Conservation (phyloP, 371 early-diverging fungal genomes). For the Funneliformis caledonium region DNA sequence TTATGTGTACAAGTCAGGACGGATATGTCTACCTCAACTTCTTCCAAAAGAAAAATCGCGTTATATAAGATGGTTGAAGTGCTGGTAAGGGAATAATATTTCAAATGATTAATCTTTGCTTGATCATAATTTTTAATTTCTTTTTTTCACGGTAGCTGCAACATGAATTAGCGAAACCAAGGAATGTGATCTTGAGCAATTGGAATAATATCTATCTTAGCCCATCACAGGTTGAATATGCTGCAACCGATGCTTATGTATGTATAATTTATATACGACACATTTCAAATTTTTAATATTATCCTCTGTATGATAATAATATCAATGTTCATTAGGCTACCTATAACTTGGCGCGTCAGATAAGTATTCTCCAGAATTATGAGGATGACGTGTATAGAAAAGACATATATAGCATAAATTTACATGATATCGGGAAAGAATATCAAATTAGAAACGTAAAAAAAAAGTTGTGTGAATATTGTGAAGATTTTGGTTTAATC, state of each 20-base stretch:
- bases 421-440: background rate
- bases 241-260: slow-evolving; percentile 67
- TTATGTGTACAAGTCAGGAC: slow-evolving; percentile 47
- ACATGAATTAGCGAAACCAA: slow-evolving; percentile 51
- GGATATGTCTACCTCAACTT: slow-evolving; percentile 48
- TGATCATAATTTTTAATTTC: background rate
- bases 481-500: background rate
- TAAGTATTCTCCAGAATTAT: background rate
- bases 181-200: slow-evolving; percentile 52
- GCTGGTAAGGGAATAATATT: slow-evolving; percentile 48
- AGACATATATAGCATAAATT: background rate
- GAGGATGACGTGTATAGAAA: background rate
- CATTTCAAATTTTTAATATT: background rate
- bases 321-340: no score
- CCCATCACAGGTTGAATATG: slow-evolving; percentile 54
- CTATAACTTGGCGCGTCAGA: background rate
- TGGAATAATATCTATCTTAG: slow-evolving; percentile 52
- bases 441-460: background rate
- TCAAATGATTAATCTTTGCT: background rate
- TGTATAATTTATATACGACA: slow-evolving; percentile 5
- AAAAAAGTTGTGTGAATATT: background rate
- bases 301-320: no score
- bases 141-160: slow-evolving; percentile 46
- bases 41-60: background rate
- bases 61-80: slow-evolving; percentile 45